Conservation (phyloP, 2,329 filamentous ascomycete species). For the Pseudogymnoascus sp. region DNA sequence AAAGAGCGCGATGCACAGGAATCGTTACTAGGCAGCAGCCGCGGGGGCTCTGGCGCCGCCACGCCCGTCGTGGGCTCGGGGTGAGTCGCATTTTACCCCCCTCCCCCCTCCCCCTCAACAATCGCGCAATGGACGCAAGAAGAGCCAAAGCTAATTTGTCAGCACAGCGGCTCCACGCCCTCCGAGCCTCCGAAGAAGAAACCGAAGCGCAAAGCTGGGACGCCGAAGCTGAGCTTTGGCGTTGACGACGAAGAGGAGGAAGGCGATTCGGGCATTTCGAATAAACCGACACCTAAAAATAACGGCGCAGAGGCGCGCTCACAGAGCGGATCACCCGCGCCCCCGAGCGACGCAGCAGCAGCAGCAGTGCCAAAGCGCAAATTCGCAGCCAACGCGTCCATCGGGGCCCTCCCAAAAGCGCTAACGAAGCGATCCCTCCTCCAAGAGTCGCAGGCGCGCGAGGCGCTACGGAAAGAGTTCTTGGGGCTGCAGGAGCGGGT, state of each 20-base stretch:
- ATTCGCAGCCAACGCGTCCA: conserved; percentile 53
- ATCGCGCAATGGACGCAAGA: neutral
- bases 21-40: conserved; percentile 36
- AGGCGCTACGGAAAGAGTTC: conserved; percentile 71
- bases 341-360: conserved; percentile 20
- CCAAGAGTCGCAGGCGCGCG: conserved; percentile 69
- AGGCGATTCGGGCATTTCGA: conserved; percentile 28
- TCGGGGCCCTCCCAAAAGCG: conserved; percentile 61
- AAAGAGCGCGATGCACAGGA: conserved; percentile 76
- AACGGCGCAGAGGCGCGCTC: conserved; percentile 26
- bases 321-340: conserved; percentile 25
- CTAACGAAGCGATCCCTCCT: conserved; percentile 69
- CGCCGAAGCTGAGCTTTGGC: conserved; percentile 54
- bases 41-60: conserved; percentile 25
- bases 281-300: conserved; percentile 32
- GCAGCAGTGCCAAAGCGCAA: conserved; percentile 33
- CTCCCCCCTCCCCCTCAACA: neutral
- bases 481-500: conserved; percentile 74
- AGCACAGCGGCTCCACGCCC: conserved; percentile 36
- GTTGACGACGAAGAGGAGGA: conserved; percentile 55
- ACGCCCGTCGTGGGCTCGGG: conserved; percentile 38
- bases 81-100: conserved; percentile 37
- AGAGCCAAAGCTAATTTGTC: conserved; percentile 15
- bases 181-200: conserved; percentile 29
- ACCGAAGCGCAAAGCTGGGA: conserved; percentile 38